These are phyloP conservation scores for Thraustochytrium striatum DNA, from an alignment of 352 stramenopile species.

Conservation along the genomic window DNA sequence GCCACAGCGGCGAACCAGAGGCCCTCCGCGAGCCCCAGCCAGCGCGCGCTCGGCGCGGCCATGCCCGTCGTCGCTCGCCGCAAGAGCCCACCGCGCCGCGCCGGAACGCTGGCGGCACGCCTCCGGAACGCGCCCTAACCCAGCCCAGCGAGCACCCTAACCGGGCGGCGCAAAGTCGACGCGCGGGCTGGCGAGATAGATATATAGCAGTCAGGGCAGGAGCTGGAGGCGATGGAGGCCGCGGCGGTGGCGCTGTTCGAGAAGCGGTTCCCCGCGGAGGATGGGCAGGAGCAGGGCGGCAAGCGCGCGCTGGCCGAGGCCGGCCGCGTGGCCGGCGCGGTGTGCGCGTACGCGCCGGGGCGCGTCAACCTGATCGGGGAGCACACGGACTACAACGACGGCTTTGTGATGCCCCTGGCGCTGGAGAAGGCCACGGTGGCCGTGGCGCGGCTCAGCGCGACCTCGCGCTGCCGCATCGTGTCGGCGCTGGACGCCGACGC, in stretches of 20 bases:
- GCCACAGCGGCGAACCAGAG: conserved; percentile 25
- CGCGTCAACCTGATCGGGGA: conserved; percentile 93
- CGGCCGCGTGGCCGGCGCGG: not conserved
- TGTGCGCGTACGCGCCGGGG: conserved; percentile 69
- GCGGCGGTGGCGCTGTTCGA: no score
- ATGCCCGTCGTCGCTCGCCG: no score
- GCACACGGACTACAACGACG: conserved; percentile 93
- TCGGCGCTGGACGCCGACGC: conserved; percentile 62
- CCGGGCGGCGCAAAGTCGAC: no score
- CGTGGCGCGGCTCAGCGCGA: conserved; percentile 59
- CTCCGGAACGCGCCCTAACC: no score
- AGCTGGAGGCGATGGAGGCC: no score
- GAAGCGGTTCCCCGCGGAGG: no score
- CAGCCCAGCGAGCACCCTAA: no score
- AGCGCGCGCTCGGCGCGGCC: conserved; percentile 3
- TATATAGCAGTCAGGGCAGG: no score
- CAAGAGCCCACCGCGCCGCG: no score
- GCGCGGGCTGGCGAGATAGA: no score
- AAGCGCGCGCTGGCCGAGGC: no score
- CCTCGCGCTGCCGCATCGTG: conserved; percentile 56
- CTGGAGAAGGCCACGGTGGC: conserved; percentile 80
- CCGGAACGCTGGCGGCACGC: no score
- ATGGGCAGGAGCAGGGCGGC: not conserved
- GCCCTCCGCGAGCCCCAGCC: conserved; percentile 26
- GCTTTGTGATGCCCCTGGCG: conserved; percentile 89